These are phyloP conservation scores for Ophiocordyceps camponoti-leonardi DNA, from an alignment of 2,329 filamentous ascomycete species.

Conservation along the genomic window DNA sequence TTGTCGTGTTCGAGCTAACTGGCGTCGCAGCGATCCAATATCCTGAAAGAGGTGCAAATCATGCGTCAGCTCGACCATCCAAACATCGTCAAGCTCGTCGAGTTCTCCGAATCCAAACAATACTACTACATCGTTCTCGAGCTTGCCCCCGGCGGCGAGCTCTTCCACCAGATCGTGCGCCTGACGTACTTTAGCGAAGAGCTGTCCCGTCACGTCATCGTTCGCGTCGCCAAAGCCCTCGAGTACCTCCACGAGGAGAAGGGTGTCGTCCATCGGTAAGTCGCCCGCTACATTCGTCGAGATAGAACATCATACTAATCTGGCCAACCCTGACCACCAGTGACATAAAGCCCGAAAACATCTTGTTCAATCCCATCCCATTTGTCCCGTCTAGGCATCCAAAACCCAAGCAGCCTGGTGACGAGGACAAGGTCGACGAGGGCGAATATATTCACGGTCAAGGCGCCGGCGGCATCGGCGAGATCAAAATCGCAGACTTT, in stretches of 20 bases:
- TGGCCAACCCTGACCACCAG: not conserved
- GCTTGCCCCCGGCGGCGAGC: conserved; percentile 82
- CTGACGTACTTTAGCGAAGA: conserved; percentile 98
- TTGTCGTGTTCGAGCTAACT: conserved; percentile 10
- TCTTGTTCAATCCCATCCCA: conserved; percentile 77
- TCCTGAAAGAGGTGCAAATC: conserved; percentile 95
- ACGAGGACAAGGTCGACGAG: conserved; percentile 95
- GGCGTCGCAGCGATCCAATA: conserved; percentile 68
- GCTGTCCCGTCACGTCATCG: conserved; percentile 82
- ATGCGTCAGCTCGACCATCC: conserved; percentile 95
- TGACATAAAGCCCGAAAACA: conserved; percentile 96
- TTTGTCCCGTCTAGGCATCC: conserved; percentile 66
- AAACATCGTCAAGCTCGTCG: conserved; percentile 85
- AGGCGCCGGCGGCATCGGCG: conserved; percentile 78
- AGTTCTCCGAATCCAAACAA: conserved; percentile 83
- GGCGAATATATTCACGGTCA: conserved; percentile 75
- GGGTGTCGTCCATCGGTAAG: conserved; percentile 88
- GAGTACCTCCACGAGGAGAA: conserved; percentile 89
- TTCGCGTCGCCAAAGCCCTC: conserved; percentile 85
- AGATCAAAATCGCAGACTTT: conserved; percentile 96
- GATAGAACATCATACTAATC: not conserved
- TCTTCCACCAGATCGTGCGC: conserved; percentile 96
- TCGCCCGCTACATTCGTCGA: too few relatives aligned
- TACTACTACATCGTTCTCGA: conserved; percentile 98
- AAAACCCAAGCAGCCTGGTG: conserved; percentile 67